These are phyloP conservation scores for Orbilia blumenaviensis DNA, from an alignment of 2,329 filamentous ascomycete genomes.

Conservation along the genomic window DNA sequence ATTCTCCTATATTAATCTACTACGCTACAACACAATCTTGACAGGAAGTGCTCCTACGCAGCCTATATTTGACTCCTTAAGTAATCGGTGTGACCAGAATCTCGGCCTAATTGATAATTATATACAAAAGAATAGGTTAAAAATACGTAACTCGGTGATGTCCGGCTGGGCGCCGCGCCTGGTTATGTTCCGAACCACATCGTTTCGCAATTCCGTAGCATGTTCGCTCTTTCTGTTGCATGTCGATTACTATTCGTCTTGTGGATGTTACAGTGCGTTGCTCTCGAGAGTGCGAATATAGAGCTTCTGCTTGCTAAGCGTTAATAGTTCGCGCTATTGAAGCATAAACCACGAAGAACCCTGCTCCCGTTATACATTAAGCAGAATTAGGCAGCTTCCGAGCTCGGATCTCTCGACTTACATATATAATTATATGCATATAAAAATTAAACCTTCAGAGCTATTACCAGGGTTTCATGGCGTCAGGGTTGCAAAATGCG, in stretches of 20 bases:
- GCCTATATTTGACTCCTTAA: too few species aligned
- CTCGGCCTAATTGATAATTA: too few species aligned
- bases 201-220: not conserved
- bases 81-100: too few species aligned
- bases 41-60: too few species aligned
- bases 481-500: not conserved
- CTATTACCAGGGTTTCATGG: not conserved
- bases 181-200: not conserved
- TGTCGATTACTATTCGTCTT: not conserved
- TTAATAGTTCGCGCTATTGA: not conserved
- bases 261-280: not conserved
- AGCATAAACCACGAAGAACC: not conserved
- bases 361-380: not conserved
- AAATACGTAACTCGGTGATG: not conserved
- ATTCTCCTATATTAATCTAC: not conserved
- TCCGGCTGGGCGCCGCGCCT: not conserved
- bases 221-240: not conserved
- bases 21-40: too few species aligned
- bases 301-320: not conserved
- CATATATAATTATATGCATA: not conserved
- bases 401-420: not conserved
- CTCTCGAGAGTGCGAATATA: not conserved
- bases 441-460: not conserved
- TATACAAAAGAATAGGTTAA: too few species aligned
- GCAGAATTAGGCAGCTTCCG: not conserved